These are phyloP conservation scores for Chrysosporium queenslandicum DNA, from an alignment of 2,329 filamentous ascomycete genomes.

Conservation along the genomic window DNA sequence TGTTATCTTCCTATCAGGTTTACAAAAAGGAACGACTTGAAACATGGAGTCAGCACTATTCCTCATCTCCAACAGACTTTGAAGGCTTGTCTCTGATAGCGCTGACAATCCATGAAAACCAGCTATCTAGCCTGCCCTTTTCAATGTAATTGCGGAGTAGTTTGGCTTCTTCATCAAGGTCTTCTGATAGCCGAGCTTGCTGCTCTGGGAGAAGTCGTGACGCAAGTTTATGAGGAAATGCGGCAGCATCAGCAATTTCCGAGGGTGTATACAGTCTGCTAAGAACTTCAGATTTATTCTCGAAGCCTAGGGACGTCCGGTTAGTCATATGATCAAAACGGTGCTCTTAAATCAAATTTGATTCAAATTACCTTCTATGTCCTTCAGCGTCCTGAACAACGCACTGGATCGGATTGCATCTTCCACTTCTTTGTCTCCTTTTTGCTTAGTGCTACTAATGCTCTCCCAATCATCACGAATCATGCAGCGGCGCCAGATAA, in stretches of 20 bases:
- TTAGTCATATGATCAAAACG: constrained; percentile 10
- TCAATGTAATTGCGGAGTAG: constrained; percentile 55
- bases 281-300: constrained; percentile 8
- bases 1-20: no score
- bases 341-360: background rate
- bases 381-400: constrained; percentile 56
- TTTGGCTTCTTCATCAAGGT: constrained; percentile 63
- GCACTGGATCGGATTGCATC: constrained; percentile 55
- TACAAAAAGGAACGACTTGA: background rate
- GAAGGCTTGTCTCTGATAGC: constrained; percentile 7
- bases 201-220: constrained; percentile 39
- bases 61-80: background rate
- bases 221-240: constrained; percentile 24
- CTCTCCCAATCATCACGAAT: constrained; percentile 74
- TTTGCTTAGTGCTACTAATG: constrained; percentile 66
- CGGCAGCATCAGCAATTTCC: constrained; percentile 21
- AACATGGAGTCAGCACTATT: background rate
- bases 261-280: constrained; percentile 10
- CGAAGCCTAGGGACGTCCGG: constrained; percentile 16
- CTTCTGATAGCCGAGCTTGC: constrained; percentile 56
- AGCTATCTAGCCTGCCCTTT: constrained; percentile 59
- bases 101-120: constrained; percentile 44
- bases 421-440: constrained; percentile 59
- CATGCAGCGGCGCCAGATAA: constrained; percentile 84
- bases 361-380: constrained; percentile 48